Evolutionary conservation across 2,329 filamentous ascomycete genomes (phyloP).

Genomic region (Epichloe aotearoae): DNA sequence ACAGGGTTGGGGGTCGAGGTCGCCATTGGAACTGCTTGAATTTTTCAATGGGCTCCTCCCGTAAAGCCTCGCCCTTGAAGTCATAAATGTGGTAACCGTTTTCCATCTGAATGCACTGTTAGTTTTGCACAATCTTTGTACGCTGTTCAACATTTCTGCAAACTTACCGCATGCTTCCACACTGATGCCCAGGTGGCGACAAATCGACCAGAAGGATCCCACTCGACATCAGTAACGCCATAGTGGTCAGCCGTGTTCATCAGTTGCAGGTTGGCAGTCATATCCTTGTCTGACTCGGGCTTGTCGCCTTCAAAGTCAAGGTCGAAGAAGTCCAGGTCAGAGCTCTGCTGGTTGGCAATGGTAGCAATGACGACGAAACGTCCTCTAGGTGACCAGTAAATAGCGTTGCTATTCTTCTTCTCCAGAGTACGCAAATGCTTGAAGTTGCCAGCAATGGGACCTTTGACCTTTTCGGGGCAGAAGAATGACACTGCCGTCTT

Average conservation of each 20-base stretch:
- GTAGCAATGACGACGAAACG: constrained; percentile 92
- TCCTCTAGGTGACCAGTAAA: constrained; percentile 96
- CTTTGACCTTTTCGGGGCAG: constrained; percentile 90
- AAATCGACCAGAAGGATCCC: constrained; percentile 92
- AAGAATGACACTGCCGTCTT: constrained; percentile 96
- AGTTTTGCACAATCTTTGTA: neutral
- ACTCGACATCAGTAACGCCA: constrained; percentile 93
- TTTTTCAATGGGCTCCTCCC: constrained; percentile 86
- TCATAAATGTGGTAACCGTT: constrained; percentile 98
- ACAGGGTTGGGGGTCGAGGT: constrained; percentile 77
- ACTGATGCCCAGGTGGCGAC: constrained; percentile 86
- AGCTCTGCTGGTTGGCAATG: constrained; percentile 83
- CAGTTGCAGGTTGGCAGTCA: constrained; percentile 86
- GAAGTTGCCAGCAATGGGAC: constrained; percentile 72
- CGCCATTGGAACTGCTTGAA: constrained; percentile 98
- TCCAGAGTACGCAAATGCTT: constrained; percentile 89
- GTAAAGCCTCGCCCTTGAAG: constrained; percentile 79
- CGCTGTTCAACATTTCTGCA: neutral
- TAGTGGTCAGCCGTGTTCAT: constrained; percentile 95
- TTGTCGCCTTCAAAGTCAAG: constrained; percentile 97
- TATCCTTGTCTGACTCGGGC: constrained; percentile 81
- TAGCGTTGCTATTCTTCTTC: constrained; percentile 99
- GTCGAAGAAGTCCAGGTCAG: constrained; percentile 95
- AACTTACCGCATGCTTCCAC: constrained; percentile 87
- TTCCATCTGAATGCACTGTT: constrained; percentile 59